Base-by-base conservation (phyloP, 164 flowering plant species). In the Chimonanthus salicifolius region DNA sequence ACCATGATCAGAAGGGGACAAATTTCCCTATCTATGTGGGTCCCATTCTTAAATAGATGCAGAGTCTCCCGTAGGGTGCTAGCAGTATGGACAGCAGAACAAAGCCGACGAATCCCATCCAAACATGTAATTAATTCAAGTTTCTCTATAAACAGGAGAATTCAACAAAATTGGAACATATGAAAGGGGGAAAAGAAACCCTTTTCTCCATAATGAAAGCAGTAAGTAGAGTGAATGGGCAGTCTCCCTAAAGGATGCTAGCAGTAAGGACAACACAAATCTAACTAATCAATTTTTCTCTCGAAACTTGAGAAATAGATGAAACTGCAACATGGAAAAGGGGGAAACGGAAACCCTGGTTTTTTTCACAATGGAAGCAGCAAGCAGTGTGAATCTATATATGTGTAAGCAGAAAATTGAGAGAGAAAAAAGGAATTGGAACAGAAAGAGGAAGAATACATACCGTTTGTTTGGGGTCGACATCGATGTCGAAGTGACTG, bases 401-500 rank as follows among this genome's bases (percentile, higher is more conserved):
- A 8, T 18, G 44, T 21, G 43, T 16, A 18, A 63, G 66, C 44
- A 2, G 10, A 5, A 21, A 63, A 6, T 10, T 6, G 66, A 60
- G 7, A 63, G 43, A 63, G 66, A 63, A 33, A 8, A 63, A 33
- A 8, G 66, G 18, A 18, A 18, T 16, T 2, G 0, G 33, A 21
- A 7, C 33, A 21, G 45, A 18, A 60, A 60, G 64, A n/a, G 64
- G 64, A 5, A n/a, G 20, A 60, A 21, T 78, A 87, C 91, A 16
- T 78, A 89, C 93, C 80, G 83, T 79, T 71, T 89, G 87, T 51
- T 83, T 79, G 7, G 91, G 90, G 47, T 87, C 82, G 62, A 89
- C 97, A 83, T 89, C 85, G 85, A 91, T 81, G 48, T 87, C 94
- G 79, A 91, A 91, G 85, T 83, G 83, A 49, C 84, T 77, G 0